A percentile compares a stretch with the other conserved stretches of the same genome.
Evolutionary conservation across 116 monocot genomes (phyloP).

Genomic region (Phalaenopsis hybrid): DNA sequence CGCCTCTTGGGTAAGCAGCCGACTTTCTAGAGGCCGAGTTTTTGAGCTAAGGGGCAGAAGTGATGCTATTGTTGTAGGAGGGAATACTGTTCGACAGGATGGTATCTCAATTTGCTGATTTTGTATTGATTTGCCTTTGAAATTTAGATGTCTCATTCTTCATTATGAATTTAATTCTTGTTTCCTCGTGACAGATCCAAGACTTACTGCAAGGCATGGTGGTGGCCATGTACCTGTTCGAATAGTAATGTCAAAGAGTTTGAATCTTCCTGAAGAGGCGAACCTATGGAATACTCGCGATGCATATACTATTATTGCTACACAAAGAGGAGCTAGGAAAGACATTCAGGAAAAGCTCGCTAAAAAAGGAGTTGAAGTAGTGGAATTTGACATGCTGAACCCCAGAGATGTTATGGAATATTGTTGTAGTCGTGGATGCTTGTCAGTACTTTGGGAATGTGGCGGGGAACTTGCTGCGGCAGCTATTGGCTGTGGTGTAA

Average conservation of each 20-base stretch:
- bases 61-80: conserved; percentile 94
- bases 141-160: conserved; percentile 8
- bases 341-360: conserved; percentile 74
- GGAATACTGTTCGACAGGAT: conserved; percentile 94
- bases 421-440: conserved; percentile 80
- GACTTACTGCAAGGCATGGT: conserved; percentile 83
- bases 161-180: conserved; percentile 12
- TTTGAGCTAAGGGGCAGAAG: conserved; percentile 93
- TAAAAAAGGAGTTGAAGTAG: conserved; percentile 90
- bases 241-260: conserved; percentile 81
- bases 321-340: conserved; percentile 85
- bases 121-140: background rate
- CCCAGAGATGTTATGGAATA: conserved; percentile 90
- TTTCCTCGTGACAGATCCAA: conserved; percentile 57
- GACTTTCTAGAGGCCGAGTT: conserved; percentile 63
- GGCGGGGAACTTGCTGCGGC: conserved; percentile 82
- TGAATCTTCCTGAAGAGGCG: conserved; percentile 84
- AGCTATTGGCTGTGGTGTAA: conserved; percentile 78
- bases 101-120: conserved; percentile 31
- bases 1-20: conserved; percentile 98
- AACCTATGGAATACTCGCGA: conserved; percentile 91
- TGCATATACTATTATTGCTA: conserved; percentile 88
- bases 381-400: conserved; percentile 91
- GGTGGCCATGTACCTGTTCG: conserved; percentile 70
- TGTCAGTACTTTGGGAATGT: conserved; percentile 90